Conservation (phyloP, 345 rosid species). For the Citrus sp. region DNA sequence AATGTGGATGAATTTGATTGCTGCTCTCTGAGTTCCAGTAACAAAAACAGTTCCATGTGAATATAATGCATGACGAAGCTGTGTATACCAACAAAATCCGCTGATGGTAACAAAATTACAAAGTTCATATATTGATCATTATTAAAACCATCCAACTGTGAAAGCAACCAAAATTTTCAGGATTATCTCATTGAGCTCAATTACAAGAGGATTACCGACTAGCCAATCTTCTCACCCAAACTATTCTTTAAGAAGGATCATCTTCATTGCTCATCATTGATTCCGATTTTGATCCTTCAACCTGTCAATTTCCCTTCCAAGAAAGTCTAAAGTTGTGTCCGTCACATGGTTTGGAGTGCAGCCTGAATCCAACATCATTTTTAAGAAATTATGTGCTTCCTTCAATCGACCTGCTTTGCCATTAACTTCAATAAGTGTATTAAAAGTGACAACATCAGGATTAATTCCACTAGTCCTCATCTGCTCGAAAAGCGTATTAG, state of each 20-base stretch:
- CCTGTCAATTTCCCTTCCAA: conserved; percentile 77
- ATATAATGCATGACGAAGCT: neutral
- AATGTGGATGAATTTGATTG: neutral
- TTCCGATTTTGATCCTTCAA: conserved; percentile 55
- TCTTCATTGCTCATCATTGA: conserved; percentile 42
- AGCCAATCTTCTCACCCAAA: neutral
- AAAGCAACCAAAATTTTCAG: neutral
- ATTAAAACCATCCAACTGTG: neutral
- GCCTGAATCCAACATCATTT: conserved; percentile 70
- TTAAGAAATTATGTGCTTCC: conserved; percentile 72
- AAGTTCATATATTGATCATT: neutral
- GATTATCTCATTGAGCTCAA: neutral
- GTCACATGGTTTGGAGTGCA: conserved; percentile 84
- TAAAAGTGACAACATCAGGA: conserved; percentile 83
- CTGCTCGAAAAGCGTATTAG: conserved; percentile 61
- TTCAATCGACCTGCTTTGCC: conserved; percentile 73
- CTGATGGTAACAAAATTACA: neutral
- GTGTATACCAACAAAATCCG: neutral
- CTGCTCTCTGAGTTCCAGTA: neutral
- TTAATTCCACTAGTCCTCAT: conserved; percentile 69
- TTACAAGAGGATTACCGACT: neutral
- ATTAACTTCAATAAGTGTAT: conserved; percentile 79
- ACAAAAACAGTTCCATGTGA: neutral
- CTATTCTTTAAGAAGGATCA: conserved; percentile 10
- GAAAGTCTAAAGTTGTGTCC: conserved; percentile 72